phyloP scores from a whole-genome alignment of 2,329 filamentous ascomycete genomes.

The Neoscytalidium dimidiatum region DNA sequence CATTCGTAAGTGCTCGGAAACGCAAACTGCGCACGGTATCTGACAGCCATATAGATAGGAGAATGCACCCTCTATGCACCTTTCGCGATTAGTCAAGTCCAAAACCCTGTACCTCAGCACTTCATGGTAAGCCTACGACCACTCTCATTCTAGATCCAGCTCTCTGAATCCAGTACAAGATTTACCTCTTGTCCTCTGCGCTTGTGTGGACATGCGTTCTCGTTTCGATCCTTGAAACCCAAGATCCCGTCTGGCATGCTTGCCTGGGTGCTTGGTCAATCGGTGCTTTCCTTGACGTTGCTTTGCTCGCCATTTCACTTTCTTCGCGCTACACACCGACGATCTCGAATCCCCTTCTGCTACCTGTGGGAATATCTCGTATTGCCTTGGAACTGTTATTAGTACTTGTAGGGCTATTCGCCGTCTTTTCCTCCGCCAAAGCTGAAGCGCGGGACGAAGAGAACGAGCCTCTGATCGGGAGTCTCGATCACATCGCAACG shows the following conservation, averaged over 20 bases:
- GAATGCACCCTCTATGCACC: background rate
- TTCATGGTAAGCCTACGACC: background rate
- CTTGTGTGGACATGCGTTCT: background rate
- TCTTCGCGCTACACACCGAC: background rate
- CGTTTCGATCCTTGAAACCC: background rate
- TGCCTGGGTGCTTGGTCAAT: background rate
- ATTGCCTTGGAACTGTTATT: background rate
- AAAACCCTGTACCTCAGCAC: background rate
- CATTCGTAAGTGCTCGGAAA: background rate
- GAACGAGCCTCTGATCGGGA: background rate
- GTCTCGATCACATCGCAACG: background rate
- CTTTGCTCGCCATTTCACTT: background rate
- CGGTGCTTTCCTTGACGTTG: background rate
- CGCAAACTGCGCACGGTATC: no score
- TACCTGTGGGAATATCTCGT: background rate
- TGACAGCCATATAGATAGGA: background rate
- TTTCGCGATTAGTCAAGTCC: background rate
- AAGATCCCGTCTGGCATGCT: background rate
- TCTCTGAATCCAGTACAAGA: background rate
- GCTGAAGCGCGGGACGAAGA: background rate
- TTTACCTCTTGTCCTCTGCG: background rate
- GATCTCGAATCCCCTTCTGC: background rate
- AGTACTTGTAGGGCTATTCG: background rate
- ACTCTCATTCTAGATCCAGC: background rate
- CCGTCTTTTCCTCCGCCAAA: background rate